Evolutionary conservation across 108 stramenopile genomes (phyloP).

Genomic region (Cyclotella cryptica): DNA sequence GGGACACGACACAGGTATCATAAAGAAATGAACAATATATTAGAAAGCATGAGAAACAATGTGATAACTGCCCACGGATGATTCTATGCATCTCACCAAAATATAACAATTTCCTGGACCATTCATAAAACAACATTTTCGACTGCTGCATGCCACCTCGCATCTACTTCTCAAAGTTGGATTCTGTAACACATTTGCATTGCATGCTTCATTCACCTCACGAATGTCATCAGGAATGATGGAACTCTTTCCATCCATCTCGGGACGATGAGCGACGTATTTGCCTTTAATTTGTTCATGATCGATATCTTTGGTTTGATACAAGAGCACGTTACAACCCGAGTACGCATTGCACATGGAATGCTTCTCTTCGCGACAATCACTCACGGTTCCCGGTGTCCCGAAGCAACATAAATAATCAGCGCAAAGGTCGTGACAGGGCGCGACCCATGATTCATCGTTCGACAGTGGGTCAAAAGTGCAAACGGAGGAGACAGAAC

Average conservation of each 20-base stretch:
- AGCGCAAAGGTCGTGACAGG: slow-evolving; percentile 39
- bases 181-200: slow-evolving; percentile 9
- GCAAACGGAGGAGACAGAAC: slow-evolving; percentile 19
- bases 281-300: not conserved
- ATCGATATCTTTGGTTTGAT: not conserved
- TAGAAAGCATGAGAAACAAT: not conserved
- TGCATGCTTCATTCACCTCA: slow-evolving; percentile 23
- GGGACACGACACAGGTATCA: not conserved
- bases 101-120: slow-evolving; percentile 33
- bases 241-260: not conserved
- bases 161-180: slow-evolving; percentile 15
- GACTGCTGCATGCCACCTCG: slow-evolving; percentile 20
- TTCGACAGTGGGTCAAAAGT: not conserved
- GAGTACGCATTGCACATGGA: slow-evolving; percentile 26
- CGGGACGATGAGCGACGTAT: slow-evolving; percentile 2
- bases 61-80: not conserved
- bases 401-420: slow-evolving; percentile 36
- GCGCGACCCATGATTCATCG: slow-evolving; percentile 28
- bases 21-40: not conserved
- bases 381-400: slow-evolving; percentile 23
- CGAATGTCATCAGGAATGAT: slow-evolving; percentile 7
- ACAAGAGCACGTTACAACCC: slow-evolving; percentile 27
- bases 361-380: slow-evolving; percentile 30
- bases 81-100: slow-evolving; percentile 11
- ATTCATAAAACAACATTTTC: slow-evolving; percentile 35